Base-by-base conservation (phyloP, 257 asterid genomes). In the Solanum etuberosum region DNA sequence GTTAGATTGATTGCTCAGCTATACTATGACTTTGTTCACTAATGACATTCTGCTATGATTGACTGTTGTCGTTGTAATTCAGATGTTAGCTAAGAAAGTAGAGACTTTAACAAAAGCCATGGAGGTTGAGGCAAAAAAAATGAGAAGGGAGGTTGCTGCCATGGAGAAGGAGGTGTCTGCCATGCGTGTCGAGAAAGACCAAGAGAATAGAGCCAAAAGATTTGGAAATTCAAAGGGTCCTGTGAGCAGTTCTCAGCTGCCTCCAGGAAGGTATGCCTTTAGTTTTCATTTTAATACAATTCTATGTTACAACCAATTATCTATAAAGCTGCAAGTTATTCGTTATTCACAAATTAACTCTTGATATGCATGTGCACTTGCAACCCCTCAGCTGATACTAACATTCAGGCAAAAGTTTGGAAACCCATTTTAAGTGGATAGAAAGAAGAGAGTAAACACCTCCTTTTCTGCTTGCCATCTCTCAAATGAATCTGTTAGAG, bases 121-220 rank as follows among this genome's bases (percentile, higher is more conserved):
- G 99, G 99, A 96, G 91, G 97, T 95, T 84, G 99, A 96, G 90
- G 99, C 99, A 71, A 96, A 93, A 88, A 96, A 94, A 93, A 96
- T 96, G 99, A 94, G 99, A 89, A 93, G 99, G 85, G 99, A 96
- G 90, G 99, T 96, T 74, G 95, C 99, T 90, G 97, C 96, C 67
- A 95, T 96, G 98, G 99, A 96, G 95, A 96, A 96, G 93, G 99
- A 96, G 93, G 99, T 96, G 86, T 94, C 97, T 88, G 98, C 99
- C 85, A 95, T 96, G 97, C 98, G 98, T 54, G 95, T 92, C 77
- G 97, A 93, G n/a, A 96, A 96, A 91, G 99, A 95, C 54, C 98
- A 95, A 80, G 99, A 96, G 88, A 94, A 86, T 82, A 94, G 93
- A 88, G 91, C 94, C 65, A 95, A 92, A 89, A 89, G 98, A 87